Evolutionary conservation across 202 grass and related monocot genomes (phyloP), one percentile per base, ranked within the genome.

Genomic region (Brachypodium distachyon): DNA sequence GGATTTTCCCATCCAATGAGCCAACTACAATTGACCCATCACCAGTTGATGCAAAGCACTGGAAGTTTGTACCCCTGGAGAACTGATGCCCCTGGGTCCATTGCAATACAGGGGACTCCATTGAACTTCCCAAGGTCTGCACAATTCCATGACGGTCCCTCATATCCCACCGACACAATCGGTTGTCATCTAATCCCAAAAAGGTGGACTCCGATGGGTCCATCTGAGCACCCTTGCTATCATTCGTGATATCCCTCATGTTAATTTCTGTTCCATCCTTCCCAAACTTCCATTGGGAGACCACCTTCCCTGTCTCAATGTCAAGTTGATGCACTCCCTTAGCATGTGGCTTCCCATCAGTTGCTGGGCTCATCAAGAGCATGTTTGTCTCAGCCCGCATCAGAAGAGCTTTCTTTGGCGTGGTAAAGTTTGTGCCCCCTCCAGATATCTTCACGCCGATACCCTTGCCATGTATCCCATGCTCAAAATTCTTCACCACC

Each of bases 51-150:
- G 91, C 89, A 31, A 98, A 98, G 43, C 89, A 98, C 29, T 92
- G 89, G 4, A 98, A 98, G 41, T 98, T 95, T 46, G 96, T 92
- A 0, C 96, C 95, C 46, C 91, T 73, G 47, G 85, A 77, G 67
- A 98, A 98, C 53, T 98, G 91, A 77, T 98, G 96, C 4, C 91
- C 91, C 42, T 95, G 96, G 0, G 87, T 90, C 96, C 93, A 93
- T 13, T 91, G 78, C 80, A 97, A 38, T 27, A 97, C 83, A 1
- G 93, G 90, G 1, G 83, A 79, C 10, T 92, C 89, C n/a, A 56
- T 79, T 17, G 85, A 81, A 59, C 53, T 82, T 1, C 86, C 90
- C n/a, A 97, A 48, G 73, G 85, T 81, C 77, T 98, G 91, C n/a
- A 97, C 90, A 21, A 91, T 97, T 0, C 90, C 90, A 37, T 82